These are phyloP conservation scores for Fonsecaea monophora DNA, from an alignment of 2,329 filamentous ascomycete species.

Conservation along the genomic window DNA sequence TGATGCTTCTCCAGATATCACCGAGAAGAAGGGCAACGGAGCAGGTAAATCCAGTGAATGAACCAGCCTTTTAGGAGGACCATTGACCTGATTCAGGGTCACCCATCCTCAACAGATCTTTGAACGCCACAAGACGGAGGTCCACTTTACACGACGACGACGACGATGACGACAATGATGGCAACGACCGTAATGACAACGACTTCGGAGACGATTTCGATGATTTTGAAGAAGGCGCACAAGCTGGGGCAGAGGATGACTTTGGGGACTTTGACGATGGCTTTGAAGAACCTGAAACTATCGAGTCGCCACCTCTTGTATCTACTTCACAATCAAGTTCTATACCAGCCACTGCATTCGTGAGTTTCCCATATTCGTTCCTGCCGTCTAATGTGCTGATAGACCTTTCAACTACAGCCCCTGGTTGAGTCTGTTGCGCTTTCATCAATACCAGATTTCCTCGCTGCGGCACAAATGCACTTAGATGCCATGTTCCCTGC, in stretches of 20 bases:
- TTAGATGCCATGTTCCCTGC: slow-evolving; percentile 55
- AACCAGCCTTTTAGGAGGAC: slow-evolving; percentile 54
- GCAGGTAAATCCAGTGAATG: slow-evolving; percentile 62
- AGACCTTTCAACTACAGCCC: slow-evolving; percentile 20
- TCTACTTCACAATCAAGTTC: slow-evolving; percentile 42
- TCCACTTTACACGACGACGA: slow-evolving; percentile 30
- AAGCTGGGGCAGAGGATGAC: slow-evolving; percentile 59
- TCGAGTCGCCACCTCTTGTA: slow-evolving; percentile 39
- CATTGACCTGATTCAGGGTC: slow-evolving; percentile 68
- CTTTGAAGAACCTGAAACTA: slow-evolving; percentile 61
- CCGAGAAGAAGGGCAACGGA: slow-evolving; percentile 52
- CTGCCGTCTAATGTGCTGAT: slow-evolving; percentile 30
- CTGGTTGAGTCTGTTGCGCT: slow-evolving; percentile 62
- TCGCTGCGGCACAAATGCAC: slow-evolving; percentile 47
- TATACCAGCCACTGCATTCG: slow-evolving; percentile 31
- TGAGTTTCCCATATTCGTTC: slow-evolving; percentile 39
- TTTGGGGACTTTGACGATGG: slow-evolving; percentile 72
- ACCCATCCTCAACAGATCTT: slow-evolving; percentile 61
- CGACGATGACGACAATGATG: slow-evolving; percentile 34
- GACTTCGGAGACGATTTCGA: slow-evolving; percentile 70
- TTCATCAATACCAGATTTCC: slow-evolving; percentile 53
- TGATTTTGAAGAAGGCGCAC: slow-evolving; percentile 60
- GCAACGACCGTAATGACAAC: slow-evolving; percentile 55
- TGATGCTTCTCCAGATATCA: slow-evolving; percentile 53
- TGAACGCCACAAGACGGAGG: slow-evolving; percentile 43